Base-by-base conservation (phyloP, 768 basidiomycete genomes). In the Pisolithus orientalis region DNA sequence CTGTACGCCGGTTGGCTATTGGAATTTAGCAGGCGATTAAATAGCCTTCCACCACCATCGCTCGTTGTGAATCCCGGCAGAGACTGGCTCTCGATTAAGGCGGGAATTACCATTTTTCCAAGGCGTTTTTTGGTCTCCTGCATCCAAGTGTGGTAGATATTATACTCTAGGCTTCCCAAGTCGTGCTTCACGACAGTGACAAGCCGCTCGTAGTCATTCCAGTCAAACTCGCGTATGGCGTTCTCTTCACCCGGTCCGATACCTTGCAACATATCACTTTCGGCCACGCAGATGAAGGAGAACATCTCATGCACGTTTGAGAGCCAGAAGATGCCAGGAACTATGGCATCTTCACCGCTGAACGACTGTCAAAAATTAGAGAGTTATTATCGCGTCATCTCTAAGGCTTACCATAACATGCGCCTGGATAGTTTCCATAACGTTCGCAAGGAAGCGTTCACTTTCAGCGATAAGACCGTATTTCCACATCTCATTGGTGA, bases 401-500 rank as follows among this genome's bases (percentile, higher is more conserved):
- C 14, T n/a, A 28, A 40, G 21, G 79, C 88, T 61, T 55, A 94
- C 96, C 94, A 98, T 97, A 58, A 98, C 94, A 71, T 98, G 93
- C 25, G 86, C 79, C 74, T 99, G 96, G 53, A 99, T 88, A 3
- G 87, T 89, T 69, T 97, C 94, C 95, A 98, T 98, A 51, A 98
- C 90, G 66, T 95, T 98, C 34, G 96, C 96, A 53, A 99, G 75
- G 81, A 99, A 98, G 45, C 94, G 80, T 70, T 98, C 96, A 72
- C 93, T 95, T 70, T 99, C 96, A 14, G 84, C 79, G 59, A 98
- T 97, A 58, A 99, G 82, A 46, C 94, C 93, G 62, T 95, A 94
- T 71, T 96, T 97, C 96, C 96, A 98, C 96, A 99, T 99, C 71
- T 98, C 96, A 69, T 99, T 99, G n/a, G 94, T 95, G 58, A 96